Evolutionary conservation across 2,329 filamentous ascomycete species (phyloP).

Genomic region (Colletotrichum incanum): DNA sequence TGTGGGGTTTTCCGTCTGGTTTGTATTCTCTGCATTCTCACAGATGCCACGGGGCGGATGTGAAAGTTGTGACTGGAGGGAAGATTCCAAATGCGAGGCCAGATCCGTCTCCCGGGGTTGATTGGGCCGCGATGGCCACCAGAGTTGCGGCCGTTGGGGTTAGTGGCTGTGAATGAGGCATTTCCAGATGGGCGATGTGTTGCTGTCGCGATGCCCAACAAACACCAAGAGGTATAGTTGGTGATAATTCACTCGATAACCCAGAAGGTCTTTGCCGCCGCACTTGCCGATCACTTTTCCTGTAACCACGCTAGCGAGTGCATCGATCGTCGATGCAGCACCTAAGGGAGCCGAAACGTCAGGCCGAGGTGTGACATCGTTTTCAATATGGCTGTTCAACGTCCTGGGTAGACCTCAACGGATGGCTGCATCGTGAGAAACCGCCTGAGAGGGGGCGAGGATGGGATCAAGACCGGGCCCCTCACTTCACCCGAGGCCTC

Average conservation of each 20-base stretch:
- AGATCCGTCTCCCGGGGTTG: conserved; percentile 3
- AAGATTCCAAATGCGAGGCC: conserved; percentile 13
- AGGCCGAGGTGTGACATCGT: background rate
- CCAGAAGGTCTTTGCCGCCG: conserved; percentile 3
- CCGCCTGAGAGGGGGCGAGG: background rate
- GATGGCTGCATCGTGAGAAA: conserved; percentile 12
- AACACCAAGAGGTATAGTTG: background rate
- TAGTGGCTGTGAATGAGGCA: conserved; percentile 19
- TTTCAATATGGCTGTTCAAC: background rate
- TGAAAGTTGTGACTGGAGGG: conserved; percentile 35
- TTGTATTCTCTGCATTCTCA: background rate
- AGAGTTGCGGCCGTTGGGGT: background rate
- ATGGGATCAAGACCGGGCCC: background rate
- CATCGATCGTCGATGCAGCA: background rate
- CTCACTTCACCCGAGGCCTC: conserved; percentile 25
- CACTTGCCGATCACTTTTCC: conserved; percentile 5
- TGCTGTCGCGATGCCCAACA: conserved; percentile 6
- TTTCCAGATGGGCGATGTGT: conserved; percentile 2
- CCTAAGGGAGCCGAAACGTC: background rate
- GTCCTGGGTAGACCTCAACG: background rate
- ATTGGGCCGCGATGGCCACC: conserved; percentile 21
- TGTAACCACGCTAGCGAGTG: background rate
- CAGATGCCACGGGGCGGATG: conserved; percentile 31
- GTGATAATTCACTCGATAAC: background rate
- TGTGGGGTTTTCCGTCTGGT: conserved; percentile 18